Evolutionary conservation across 2,329 filamentous ascomycete genomes (phyloP).

Genomic region (Coniella vitis): DNA sequence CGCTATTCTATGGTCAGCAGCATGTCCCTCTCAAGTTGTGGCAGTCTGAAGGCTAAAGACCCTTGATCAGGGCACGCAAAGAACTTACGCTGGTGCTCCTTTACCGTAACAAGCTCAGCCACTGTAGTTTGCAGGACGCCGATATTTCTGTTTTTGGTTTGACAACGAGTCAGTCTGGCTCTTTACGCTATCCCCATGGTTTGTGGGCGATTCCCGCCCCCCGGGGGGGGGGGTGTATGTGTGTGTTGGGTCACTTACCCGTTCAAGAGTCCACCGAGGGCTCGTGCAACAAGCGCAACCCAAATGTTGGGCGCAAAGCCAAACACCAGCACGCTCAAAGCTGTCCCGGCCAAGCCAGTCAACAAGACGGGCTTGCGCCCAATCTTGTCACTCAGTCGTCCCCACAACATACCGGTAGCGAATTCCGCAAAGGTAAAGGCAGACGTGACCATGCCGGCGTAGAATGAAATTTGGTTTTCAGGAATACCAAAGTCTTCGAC

Average conservation of each 20-base stretch:
- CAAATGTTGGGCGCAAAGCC: slow-evolving; percentile 80
- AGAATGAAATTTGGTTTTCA: slow-evolving; percentile 78
- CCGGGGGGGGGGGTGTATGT: too few relatives aligned
- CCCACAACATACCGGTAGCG: slow-evolving; percentile 87
- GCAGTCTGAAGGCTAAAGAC: too few relatives aligned
- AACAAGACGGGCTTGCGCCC: slow-evolving; percentile 90
- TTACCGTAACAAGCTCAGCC: slow-evolving; percentile 84
- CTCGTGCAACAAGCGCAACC: slow-evolving; percentile 78
- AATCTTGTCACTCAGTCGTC: slow-evolving; percentile 81
- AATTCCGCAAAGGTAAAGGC: slow-evolving; percentile 96
- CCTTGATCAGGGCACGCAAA: too few relatives aligned
- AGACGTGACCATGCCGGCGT: slow-evolving; percentile 92
- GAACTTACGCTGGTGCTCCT: slow-evolving; percentile 79
- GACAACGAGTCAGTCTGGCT: slow-evolving; percentile 13
- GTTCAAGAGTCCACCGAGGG: slow-evolving; percentile 84
- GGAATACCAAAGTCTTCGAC: slow-evolving; percentile 85
- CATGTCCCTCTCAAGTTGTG: too few relatives aligned
- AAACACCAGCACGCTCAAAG: slow-evolving; percentile 86
- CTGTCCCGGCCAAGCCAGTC: slow-evolving; percentile 83
- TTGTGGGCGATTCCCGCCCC: too few relatives aligned
- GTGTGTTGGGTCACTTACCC: slow-evolving; percentile 60
- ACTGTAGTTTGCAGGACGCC: slow-evolving; percentile 94
- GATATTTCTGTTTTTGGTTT: slow-evolving; percentile 83
- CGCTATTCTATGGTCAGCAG: slow-evolving; percentile 39
- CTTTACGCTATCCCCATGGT: too few relatives aligned